Evolutionary conservation across 2,329 filamentous ascomycete genomes (phyloP).

Genomic region (Acrodontium crateriforme): DNA sequence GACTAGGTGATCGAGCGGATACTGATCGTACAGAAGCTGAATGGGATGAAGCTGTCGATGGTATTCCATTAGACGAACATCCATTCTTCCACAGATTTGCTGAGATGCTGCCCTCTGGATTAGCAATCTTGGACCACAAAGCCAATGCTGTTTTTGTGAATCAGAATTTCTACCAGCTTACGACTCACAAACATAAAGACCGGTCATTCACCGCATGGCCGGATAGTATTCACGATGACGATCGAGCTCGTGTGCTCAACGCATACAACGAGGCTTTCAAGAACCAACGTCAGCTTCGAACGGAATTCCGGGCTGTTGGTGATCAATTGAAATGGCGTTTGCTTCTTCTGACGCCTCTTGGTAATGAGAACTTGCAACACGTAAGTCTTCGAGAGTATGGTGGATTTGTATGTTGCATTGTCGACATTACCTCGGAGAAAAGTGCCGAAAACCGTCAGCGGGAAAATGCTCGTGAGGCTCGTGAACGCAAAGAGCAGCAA

Average conservation of each 20-base stretch:
- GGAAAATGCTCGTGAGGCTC: slow-evolving; percentile 28
- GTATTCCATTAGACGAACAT: slow-evolving; percentile 22
- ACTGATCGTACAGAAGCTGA: not conserved
- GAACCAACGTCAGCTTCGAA: slow-evolving; percentile 24
- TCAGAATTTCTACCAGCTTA: slow-evolving; percentile 32
- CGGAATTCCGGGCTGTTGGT: slow-evolving; percentile 29
- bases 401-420: slow-evolving; percentile 33
- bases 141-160: slow-evolving; percentile 34
- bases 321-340: slow-evolving; percentile 25
- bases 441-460: slow-evolving; percentile 28
- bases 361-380: slow-evolving; percentile 23
- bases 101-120: slow-evolving; percentile 31
- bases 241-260: slow-evolving; percentile 31
- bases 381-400: slow-evolving; percentile 21
- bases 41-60: slow-evolving; percentile 6
- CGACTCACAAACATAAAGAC: slow-evolving; percentile 26
- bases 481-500: slow-evolving; percentile 31
- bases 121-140: slow-evolving; percentile 32
- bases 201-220: slow-evolving; percentile 33
- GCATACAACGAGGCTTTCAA: slow-evolving; percentile 31
- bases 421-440: slow-evolving; percentile 34
- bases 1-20: not conserved
- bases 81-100: slow-evolving; percentile 31
- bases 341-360: slow-evolving; percentile 29
- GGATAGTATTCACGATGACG: slow-evolving; percentile 30